These are phyloP conservation scores for Gaertneriomyces semiglobifer DNA, from an alignment of 192 early-diverging fungal species.

Conservation along the genomic window DNA sequence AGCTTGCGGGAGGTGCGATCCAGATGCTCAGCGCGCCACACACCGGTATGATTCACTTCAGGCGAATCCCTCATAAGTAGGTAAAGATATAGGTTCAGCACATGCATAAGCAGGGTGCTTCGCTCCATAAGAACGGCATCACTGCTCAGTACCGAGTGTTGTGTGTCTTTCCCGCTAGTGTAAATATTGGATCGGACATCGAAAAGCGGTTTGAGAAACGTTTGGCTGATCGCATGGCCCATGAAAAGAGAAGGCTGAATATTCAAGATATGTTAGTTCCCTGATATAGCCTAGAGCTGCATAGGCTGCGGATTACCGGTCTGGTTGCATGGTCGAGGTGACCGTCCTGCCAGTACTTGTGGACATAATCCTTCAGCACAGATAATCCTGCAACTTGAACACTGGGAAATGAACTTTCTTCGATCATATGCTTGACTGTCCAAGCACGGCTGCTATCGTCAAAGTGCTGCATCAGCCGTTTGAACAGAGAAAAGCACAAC, in stretches of 20 bases:
- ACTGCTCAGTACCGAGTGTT: too few relatives aligned
- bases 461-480: neutral
- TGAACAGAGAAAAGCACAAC: neutral
- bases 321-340: too few relatives aligned
- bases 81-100: constrained; percentile 14
- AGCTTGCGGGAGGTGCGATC: too few relatives aligned
- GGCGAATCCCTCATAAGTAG: constrained; percentile 1
- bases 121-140: neutral
- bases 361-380: constrained; percentile 6
- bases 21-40: too few relatives aligned
- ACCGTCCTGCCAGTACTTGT: neutral
- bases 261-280: too few relatives aligned
- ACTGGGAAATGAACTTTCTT: neutral
- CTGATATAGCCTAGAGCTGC: too few relatives aligned
- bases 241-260: neutral
- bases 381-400: neutral
- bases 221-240: neutral
- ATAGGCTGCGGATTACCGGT: too few relatives aligned
- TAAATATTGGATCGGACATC: neutral
- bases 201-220: neutral
- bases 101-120: neutral
- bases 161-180: too few relatives aligned
- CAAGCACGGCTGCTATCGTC: neutral
- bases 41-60: neutral
- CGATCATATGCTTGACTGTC: neutral